Evolutionary conservation across 2,329 filamentous ascomycete genomes (phyloP), one percentile per base, ranked within the genome.

Genomic region (Neonectria neomacrospora): DNA sequence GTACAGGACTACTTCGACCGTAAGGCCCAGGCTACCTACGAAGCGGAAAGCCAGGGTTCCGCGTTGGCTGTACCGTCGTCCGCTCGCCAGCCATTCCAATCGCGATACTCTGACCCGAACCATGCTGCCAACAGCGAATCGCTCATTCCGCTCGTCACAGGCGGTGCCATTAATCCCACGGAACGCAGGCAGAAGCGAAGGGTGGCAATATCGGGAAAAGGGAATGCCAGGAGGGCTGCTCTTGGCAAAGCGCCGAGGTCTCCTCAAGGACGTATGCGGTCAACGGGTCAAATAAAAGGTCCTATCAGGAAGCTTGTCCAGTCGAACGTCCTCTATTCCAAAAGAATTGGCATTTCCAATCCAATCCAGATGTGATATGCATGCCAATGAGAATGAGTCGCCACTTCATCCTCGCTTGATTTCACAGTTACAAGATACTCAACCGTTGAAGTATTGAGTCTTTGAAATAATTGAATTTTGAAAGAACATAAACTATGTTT

Each of bases 1-100:
- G 45, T 61, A 6, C 51, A 61, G 16, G 58, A 61, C 18, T 61
- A 61, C 34, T 55, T 51, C 11, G 58, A 61, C n/a, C 42, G 52
- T 23, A 61, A 30, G 23, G 52, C 58, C 44, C 58, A 61, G 45
- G 51, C 58, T 12, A 18, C 26, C 8, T 61, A 51, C 7, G 58
- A 50, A 51, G 16, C 44, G 10, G 30, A 55, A 2, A 26, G 44
- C 28, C 47, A 58, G 10, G 55, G 44, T n/a, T 58, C 55, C 16
- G 14, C 55, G 14, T 5, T 52, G n/a, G 34, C 45, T 1, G 42
- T 44, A 5, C 41, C 51, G 18, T 41, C 52, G 6, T 55, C 52
- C 3, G 22, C 42, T 4, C 48, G 50, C 28, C 22, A 60, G 32
- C 32, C 32, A 2, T 54, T 48, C 51, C 48, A 54, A 18, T 61